phyloP scores from a whole-genome alignment of 352 stramenopile species.

The Pythium grandisporangium region DNA sequence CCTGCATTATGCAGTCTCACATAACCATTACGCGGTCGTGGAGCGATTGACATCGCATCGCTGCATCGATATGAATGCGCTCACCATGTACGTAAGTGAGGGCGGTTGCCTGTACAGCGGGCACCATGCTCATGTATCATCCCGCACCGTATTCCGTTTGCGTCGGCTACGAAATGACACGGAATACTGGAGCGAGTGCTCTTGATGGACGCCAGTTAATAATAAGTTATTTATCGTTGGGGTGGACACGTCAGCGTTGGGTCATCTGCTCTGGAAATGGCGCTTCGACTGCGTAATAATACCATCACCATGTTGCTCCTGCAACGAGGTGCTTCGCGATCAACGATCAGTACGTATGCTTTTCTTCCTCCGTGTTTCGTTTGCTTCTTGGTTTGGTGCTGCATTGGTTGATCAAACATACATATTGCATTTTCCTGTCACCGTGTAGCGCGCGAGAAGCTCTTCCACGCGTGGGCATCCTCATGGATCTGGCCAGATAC shows the following conservation, averaged over 20 bases:
- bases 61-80: constrained; percentile 41
- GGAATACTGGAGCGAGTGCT: not conserved
- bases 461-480: constrained; percentile 11
- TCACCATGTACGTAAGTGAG: constrained; percentile 56
- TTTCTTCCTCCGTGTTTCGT: not conserved
- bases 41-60: constrained; percentile 24
- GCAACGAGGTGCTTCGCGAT: constrained; percentile 36
- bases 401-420: not conserved
- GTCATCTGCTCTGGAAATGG: constrained; percentile 47
- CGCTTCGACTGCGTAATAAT: constrained; percentile 36
- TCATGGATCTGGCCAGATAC: constrained; percentile 30
- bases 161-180: too few relatives aligned
- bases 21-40: constrained; percentile 30
- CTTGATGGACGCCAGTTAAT: not conserved
- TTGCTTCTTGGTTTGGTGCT: not conserved
- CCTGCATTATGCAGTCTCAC: constrained; percentile 53
- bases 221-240: too few relatives aligned
- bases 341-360: constrained; percentile 28
- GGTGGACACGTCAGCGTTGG: constrained; percentile 20
- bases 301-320: constrained; percentile 30
- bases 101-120: too few relatives aligned
- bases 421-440: not conserved
- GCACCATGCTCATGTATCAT: too few relatives aligned
- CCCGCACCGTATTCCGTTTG: too few relatives aligned
- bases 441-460: constrained; percentile 14